phyloP scores from a whole-genome alignment of 2,329 filamentous ascomycete genomes.

The Penicillium sp. region DNA sequence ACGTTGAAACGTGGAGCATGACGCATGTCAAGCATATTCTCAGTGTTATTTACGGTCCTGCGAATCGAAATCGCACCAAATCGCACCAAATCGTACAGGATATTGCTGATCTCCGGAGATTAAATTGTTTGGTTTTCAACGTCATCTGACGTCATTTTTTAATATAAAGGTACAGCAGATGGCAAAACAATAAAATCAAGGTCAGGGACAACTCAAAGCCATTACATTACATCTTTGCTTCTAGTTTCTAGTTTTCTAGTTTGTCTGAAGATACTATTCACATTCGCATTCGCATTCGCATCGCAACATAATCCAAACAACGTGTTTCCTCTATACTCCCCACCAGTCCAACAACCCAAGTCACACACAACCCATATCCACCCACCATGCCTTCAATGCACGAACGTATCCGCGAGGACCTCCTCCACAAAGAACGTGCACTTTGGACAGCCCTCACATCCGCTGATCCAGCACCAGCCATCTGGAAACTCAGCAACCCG shows the following conservation, averaged over 20 bases:
- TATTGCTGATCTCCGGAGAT: conserved; percentile 12
- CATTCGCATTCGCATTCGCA: background rate
- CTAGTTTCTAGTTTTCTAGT: background rate
- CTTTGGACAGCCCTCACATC: conserved; percentile 42
- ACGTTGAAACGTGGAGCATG: conserved; percentile 20
- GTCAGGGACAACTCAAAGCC: background rate
- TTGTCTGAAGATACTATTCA: background rate
- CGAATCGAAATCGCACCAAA: background rate
- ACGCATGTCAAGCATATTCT: conserved; percentile 16
- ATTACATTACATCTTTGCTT: conserved; percentile 3
- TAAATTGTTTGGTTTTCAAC: conserved; percentile 11
- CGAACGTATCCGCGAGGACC: conserved; percentile 39
- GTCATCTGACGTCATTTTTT: conserved; percentile 25
- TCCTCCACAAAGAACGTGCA: conserved; percentile 36
- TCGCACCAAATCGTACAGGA: too few relatives aligned
- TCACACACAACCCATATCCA: background rate
- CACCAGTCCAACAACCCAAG: background rate
- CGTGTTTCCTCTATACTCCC: background rate
- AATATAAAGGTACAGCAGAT: conserved; percentile 2
- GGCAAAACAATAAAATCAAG: conserved; percentile 8
- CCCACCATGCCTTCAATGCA: conserved; percentile 37
- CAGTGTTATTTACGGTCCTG: background rate
- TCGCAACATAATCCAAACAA: background rate
- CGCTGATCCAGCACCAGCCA: conserved; percentile 36
- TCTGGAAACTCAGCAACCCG: conserved; percentile 34